phyloP scores from a whole-genome alignment of 208 protist genomes.

The Entamoeba dispar region DNA sequence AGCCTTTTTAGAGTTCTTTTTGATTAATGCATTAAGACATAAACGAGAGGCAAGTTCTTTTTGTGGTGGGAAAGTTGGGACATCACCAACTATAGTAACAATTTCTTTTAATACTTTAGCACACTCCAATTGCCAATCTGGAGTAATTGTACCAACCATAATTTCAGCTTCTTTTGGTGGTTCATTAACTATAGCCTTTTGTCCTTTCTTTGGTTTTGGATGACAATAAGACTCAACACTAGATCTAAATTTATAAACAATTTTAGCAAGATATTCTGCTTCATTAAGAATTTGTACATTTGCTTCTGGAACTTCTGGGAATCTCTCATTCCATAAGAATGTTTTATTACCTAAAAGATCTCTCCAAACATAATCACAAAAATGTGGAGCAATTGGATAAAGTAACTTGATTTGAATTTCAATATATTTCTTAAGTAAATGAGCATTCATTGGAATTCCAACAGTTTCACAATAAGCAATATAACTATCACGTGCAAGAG shows the following conservation, averaged over 20 bases:
- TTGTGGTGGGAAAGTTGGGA: neutral
- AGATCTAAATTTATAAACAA: neutral
- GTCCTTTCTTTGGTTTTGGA: neutral
- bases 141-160: neutral
- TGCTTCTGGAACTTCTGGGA: neutral
- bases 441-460: slow-evolving; percentile 40
- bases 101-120: neutral
- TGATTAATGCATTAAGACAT: neutral
- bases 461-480: slow-evolving; percentile 38
- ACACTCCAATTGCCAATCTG: neutral
- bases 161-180: neutral
- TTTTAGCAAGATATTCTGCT: neutral
- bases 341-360: slow-evolving; percentile 46
- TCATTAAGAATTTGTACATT: neutral
- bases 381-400: slow-evolving; percentile 79
- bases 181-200: neutral
- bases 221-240: neutral
- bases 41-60: neutral
- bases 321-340: slow-evolving; percentile 6
- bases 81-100: neutral
- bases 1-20: neutral
- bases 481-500: slow-evolving; percentile 63
- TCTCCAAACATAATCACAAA: slow-evolving; percentile 73
- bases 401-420: slow-evolving; percentile 67
- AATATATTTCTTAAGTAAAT: slow-evolving; percentile 58